phyloP scores from a whole-genome alignment of 257 asterid species.

The Salvia splendens region DNA sequence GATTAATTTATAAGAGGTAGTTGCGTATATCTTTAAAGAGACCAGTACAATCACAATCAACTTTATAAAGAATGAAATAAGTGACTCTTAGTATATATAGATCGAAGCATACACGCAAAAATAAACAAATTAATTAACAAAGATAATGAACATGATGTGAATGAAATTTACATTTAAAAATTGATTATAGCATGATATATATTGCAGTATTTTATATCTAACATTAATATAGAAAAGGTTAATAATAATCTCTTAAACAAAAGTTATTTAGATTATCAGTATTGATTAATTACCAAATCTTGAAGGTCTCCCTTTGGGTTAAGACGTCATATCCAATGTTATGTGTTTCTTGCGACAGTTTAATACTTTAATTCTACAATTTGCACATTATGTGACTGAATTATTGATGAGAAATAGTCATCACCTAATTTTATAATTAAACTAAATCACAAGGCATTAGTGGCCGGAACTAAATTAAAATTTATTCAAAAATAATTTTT shows the following conservation, averaged over 20 bases:
- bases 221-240: too few relatives aligned
- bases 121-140: neutral
- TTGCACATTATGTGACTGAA: neutral
- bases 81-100: neutral
- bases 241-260: too few relatives aligned
- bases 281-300: too few relatives aligned
- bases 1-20: neutral
- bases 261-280: too few relatives aligned
- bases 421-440: neutral
- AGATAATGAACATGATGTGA: neutral
- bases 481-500: too few relatives aligned
- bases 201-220: too few relatives aligned
- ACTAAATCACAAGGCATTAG: neutral
- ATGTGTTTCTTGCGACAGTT: too few relatives aligned
- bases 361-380: too few relatives aligned
- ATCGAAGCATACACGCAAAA: constrained; percentile 6
- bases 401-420: neutral
- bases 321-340: too few relatives aligned
- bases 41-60: neutral
- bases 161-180: too few relatives aligned
- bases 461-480: neutral
- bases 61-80: neutral
- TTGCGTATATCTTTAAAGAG: neutral
- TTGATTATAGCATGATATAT: too few relatives aligned
- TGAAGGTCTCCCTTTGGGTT: neutral